phyloP scores from a whole-genome alignment of 2,329 filamentous ascomycete species.

The Colletotrichum noveboracense region DNA sequence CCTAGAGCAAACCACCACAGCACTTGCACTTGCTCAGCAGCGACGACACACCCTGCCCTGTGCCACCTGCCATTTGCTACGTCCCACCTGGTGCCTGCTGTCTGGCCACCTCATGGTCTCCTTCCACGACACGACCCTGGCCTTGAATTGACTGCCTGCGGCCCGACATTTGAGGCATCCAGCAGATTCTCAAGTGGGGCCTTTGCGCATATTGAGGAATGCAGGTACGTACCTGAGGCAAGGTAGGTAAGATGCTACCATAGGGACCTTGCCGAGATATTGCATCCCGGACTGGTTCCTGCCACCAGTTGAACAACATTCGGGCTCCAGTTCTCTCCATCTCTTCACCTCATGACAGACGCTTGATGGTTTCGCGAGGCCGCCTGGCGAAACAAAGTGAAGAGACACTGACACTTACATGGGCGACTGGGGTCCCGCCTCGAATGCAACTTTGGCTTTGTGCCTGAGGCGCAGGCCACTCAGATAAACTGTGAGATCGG shows the following conservation, averaged over 20 bases:
- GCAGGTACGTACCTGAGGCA: not conserved
- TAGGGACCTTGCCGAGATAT: not conserved
- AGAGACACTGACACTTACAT: not conserved
- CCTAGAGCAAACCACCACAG: not conserved
- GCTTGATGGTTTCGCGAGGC: not conserved
- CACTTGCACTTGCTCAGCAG: not conserved
- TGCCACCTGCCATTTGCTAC: not conserved
- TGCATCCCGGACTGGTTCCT: not conserved
- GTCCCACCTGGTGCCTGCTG: not conserved
- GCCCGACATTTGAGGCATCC: not conserved
- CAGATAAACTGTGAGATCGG: slow-evolving; percentile 17
- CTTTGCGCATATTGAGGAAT: not conserved
- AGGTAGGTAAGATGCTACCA: not conserved
- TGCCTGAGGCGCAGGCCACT: not conserved
- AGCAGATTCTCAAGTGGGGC: not conserved
- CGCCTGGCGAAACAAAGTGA: not conserved
- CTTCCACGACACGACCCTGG: not conserved
- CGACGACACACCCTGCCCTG: not conserved
- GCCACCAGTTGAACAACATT: not conserved
- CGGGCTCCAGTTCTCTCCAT: not conserved
- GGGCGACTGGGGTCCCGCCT: not conserved
- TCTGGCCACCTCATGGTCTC: not conserved
- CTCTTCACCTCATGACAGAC: not conserved
- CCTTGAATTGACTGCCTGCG: not conserved
- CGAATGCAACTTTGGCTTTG: not conserved